These are phyloP conservation scores for Cucurbita maxima DNA, from an alignment of 306 rosid genomes.

Conservation along the genomic window DNA sequence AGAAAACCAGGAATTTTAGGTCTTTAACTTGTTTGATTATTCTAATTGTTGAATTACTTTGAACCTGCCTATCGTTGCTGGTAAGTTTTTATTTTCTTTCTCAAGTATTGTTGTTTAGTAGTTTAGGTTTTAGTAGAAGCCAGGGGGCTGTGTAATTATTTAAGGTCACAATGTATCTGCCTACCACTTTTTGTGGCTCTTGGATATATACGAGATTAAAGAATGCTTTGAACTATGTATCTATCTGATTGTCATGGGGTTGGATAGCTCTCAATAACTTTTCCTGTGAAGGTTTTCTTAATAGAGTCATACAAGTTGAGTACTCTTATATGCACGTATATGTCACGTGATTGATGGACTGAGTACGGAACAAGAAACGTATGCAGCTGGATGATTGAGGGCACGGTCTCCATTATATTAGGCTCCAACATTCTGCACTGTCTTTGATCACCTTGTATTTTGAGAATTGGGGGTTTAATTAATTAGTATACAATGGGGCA, in stretches of 20 bases:
- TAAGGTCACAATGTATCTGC: neutral
- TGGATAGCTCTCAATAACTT: neutral
- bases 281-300: neutral
- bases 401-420: neutral
- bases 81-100: neutral
- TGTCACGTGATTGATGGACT: neutral
- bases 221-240: neutral
- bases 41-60: neutral
- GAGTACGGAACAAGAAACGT: neutral
- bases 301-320: neutral
- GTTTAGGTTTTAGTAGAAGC: neutral
- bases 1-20: neutral
- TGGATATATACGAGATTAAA: neutral
- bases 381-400: neutral
- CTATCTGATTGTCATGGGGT: neutral
- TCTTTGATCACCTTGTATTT: neutral
- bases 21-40: neutral
- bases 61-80: neutral
- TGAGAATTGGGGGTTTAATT: neutral
- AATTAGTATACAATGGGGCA: neutral
- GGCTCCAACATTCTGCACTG: neutral
- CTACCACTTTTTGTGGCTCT: neutral
- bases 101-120: neutral
- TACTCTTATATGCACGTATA: neutral
- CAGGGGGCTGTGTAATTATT: neutral